Conservation (phyloP, 2,329 filamentous ascomycete species). For the Fusarium dlaminii region DNA sequence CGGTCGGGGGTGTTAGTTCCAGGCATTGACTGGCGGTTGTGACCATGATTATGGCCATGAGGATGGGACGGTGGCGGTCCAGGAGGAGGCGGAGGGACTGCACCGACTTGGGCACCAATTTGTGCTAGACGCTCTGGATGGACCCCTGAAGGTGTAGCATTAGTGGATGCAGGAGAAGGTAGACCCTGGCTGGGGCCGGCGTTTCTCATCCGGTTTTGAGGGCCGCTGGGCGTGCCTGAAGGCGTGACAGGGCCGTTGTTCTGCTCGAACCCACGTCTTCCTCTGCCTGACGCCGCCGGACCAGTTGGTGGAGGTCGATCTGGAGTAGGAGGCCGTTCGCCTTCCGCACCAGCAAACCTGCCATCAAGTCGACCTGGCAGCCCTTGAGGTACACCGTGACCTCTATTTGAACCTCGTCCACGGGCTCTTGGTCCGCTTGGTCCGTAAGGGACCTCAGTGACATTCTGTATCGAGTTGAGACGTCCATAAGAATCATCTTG, state of each 20-base stretch:
- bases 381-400: constrained; percentile 48
- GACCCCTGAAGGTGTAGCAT: constrained; percentile 48
- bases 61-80: constrained; percentile 43
- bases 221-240: constrained; percentile 39
- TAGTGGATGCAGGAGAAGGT: constrained; percentile 39
- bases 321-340: constrained; percentile 55
- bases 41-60: constrained; percentile 27
- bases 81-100: constrained; percentile 47
- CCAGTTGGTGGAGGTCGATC: constrained; percentile 64
- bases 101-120: constrained; percentile 47
- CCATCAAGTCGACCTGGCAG: constrained; percentile 54
- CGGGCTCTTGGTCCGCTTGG: constrained; percentile 67
- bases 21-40: constrained; percentile 46
- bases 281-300: constrained; percentile 60
- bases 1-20: constrained; percentile 47
- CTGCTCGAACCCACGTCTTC: constrained; percentile 57
- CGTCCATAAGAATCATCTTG: constrained; percentile 72
- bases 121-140: constrained; percentile 63
- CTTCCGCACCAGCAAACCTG: constrained; percentile 53
- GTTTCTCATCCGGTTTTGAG: constrained; percentile 56
- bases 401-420: constrained; percentile 55
- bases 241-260: constrained; percentile 45
- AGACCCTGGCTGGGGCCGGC: constrained; percentile 44
- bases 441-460: constrained; percentile 63
- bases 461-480: constrained; percentile 62